Conservation (phyloP, 768 basidiomycete genomes). For the Scleroderma bovista region DNA sequence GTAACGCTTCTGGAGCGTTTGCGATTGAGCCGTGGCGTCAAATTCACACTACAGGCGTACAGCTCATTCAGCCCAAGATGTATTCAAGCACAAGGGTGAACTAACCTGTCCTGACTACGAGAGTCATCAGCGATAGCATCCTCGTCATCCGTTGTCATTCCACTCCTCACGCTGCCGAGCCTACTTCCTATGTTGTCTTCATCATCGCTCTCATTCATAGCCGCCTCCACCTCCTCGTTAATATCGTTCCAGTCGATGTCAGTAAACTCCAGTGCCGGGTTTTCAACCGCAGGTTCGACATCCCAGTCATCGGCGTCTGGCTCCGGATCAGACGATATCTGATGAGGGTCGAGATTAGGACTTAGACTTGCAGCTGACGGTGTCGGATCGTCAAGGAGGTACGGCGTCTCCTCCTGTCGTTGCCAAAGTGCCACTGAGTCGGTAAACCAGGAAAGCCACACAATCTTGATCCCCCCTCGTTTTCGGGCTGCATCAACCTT, state of each 20-base stretch:
- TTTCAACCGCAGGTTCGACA: slow-evolving; percentile 33
- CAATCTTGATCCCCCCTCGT: slow-evolving; percentile 74
- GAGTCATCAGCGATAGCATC: slow-evolving; percentile 41
- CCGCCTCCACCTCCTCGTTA: slow-evolving; percentile 82
- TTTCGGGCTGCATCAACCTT: slow-evolving; percentile 84
- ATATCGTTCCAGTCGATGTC: slow-evolving; percentile 80
- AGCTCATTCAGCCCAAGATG: slow-evolving; percentile 7
- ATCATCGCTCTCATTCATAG: slow-evolving; percentile 77
- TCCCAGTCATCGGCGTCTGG: slow-evolving; percentile 70
- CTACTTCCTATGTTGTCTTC: slow-evolving; percentile 34
- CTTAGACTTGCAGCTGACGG: slow-evolving; percentile 35
- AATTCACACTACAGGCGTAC: slow-evolving; percentile 30
- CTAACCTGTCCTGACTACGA: slow-evolving; percentile 41
- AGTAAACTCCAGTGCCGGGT: slow-evolving; percentile 40
- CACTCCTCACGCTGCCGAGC: slow-evolving; percentile 40
- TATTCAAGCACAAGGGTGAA: slow-evolving; percentile 13
- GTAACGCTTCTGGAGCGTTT: slow-evolving; percentile 72
- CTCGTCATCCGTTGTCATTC: slow-evolving; percentile 47
- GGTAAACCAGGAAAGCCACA: slow-evolving; percentile 86
- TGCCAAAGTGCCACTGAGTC: slow-evolving; percentile 88
- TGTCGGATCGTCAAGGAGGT: slow-evolving; percentile 62
- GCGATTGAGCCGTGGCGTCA: slow-evolving; percentile 45
- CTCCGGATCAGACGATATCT: slow-evolving; percentile 62
- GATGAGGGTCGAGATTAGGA: slow-evolving; percentile 42
- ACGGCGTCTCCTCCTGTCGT: slow-evolving; percentile 72